Evolutionary conservation across 2,329 filamentous ascomycete species (phyloP), one percentile per base, ranked within the genome.

Genomic region (Plenodomus biglobosus): DNA sequence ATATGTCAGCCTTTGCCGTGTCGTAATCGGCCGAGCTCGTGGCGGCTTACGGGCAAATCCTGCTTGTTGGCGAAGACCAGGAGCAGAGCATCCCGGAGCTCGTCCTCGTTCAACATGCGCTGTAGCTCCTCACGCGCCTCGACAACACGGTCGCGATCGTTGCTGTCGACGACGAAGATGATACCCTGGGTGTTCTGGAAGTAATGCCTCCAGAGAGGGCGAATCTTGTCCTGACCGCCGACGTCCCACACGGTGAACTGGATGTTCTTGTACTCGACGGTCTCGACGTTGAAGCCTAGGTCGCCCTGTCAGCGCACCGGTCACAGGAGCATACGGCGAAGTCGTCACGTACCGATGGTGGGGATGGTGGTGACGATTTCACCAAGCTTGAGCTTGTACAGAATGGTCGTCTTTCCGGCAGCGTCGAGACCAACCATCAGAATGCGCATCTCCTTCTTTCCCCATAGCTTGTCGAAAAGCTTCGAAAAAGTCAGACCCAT

Each of bases 201-300:
- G 80, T 97, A 97, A 80, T 97, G 92, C 76, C 92, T 86, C 92
- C 92, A 97, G 53, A 97, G 80, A 56, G 92, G 92, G 61, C 92
- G 84, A 70, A 97, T 97, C 86, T 97, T 97, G 83, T 97, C 92
- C 81, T 97, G 92, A 59, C 92, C 92, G 75, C 92, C 92, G 52
- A 97, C 92, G 79, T 97, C 92, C 92, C 92, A 97, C 56, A 97
- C 92, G 68, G 95, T 97, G 81, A 97, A 97, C 77, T 96, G 95
- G 76, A 96, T 92, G 75, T 97, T 97, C 83, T 96, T 96, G 81
- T 96, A 96, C 62, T 92, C 95, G 67, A 97, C 92, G 3, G 91
- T 95, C 81, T 97, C 92, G 75, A 97, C 94, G 82, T 97, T 97
- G 83, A 97, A 97, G 64, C 92, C 77, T 78, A 62, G 41, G 36